Conservation (phyloP, 2,329 filamentous ascomycete species). For the Neofusicoccum cordaticola region DNA sequence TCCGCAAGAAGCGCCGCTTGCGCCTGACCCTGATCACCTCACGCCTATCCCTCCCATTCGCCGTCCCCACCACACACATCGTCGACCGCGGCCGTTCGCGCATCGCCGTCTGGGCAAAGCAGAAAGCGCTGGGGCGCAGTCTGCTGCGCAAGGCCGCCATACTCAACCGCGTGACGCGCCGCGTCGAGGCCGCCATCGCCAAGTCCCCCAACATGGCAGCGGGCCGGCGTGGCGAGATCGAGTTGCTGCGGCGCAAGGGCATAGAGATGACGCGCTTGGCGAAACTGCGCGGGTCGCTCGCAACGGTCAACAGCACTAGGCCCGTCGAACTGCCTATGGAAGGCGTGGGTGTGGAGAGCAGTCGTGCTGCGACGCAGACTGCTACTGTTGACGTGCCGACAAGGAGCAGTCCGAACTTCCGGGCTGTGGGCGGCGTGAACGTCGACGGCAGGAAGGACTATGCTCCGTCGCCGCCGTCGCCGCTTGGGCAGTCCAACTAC, state of each 20-base stretch:
- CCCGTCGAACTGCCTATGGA: not conserved
- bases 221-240: slow-evolving; percentile 20
- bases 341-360: slow-evolving; percentile 21
- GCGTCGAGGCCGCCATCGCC: slow-evolving; percentile 37
- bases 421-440: too few relatives aligned
- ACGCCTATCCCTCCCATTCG: slow-evolving; percentile 67
- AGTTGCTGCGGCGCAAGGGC: slow-evolving; percentile 28
- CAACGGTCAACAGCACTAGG: slow-evolving; percentile 8
- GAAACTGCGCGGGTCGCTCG: slow-evolving; percentile 20
- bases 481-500: slow-evolving; percentile 43
- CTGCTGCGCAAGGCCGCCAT: slow-evolving; percentile 64
- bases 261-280: slow-evolving; percentile 31
- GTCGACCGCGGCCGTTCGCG: slow-evolving; percentile 56
- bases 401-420: not conserved
- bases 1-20: slow-evolving; percentile 64
- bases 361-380: not conserved
- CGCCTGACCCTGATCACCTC: slow-evolving; percentile 64
- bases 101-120: slow-evolving; percentile 32
- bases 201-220: slow-evolving; percentile 22
- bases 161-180: slow-evolving; percentile 54
- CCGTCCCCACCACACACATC: slow-evolving; percentile 67
- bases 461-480: slow-evolving; percentile 35
- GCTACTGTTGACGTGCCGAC: not conserved
- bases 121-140: slow-evolving; percentile 48
- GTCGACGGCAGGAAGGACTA: slow-evolving; percentile 25